A percentile compares a stretch with the other conserved stretches of the same genome.
These are phyloP conservation scores for Blastomyces gilchristii DNA, from an alignment of 2,329 filamentous ascomycete species.

Conservation along the genomic window DNA sequence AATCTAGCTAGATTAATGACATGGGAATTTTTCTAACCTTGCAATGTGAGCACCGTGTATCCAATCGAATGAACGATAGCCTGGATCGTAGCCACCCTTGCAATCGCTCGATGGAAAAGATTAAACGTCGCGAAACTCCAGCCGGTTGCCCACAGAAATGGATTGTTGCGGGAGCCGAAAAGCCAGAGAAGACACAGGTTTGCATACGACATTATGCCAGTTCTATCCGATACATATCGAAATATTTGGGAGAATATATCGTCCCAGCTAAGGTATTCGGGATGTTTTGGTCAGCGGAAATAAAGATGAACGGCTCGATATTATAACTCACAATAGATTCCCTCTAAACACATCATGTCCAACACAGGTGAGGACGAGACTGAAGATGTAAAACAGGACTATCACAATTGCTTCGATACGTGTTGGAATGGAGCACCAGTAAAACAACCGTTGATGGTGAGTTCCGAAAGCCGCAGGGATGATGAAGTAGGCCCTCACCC, in stretches of 20 bases:
- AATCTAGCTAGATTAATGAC: neutral
- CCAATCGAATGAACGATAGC: constrained; percentile 53
- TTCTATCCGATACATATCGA: constrained; percentile 53
- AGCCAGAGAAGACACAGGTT: constrained; percentile 57
- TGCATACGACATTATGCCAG: constrained; percentile 53
- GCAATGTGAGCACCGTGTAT: constrained; percentile 39
- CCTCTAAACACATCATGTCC: constrained; percentile 37
- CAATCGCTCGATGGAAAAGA: constrained; percentile 57
- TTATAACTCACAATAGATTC: constrained; percentile 39
- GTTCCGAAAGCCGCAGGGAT: constrained; percentile 36
- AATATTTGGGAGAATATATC: constrained; percentile 28
- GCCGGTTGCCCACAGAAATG: constrained; percentile 55
- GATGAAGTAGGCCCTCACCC: constrained; percentile 32
- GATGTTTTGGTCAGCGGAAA: neutral
- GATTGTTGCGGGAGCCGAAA: constrained; percentile 57
- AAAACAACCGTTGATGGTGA: constrained; percentile 32
- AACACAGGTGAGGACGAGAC: constrained; percentile 34
- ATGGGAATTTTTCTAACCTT: constrained; percentile 8
- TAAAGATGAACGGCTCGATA: neutral
- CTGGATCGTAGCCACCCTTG: constrained; percentile 51
- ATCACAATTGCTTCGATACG: constrained; percentile 40
- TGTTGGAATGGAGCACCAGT: constrained; percentile 40
- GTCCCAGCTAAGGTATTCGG: constrained; percentile 11
- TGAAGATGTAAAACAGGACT: constrained; percentile 37
- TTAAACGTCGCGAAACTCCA: constrained; percentile 60